phyloP scores from a whole-genome alignment of 257 asterid species.

The Petrea volubilis region DNA sequence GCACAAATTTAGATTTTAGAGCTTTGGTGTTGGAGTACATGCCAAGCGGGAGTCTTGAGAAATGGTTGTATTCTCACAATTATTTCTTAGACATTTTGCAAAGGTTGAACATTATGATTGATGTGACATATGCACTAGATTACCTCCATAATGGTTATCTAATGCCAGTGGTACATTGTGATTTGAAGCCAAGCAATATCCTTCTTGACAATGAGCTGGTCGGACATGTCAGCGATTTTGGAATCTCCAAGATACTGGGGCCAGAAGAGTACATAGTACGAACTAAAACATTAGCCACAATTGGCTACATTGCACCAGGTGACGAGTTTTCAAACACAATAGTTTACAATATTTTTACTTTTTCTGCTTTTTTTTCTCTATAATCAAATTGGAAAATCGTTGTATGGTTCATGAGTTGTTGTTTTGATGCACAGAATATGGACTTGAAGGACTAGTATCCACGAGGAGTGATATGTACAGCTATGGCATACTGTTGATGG shows the following conservation, averaged over 20 bases:
- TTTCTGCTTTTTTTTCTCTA: neutral
- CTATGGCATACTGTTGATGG: constrained; percentile 42
- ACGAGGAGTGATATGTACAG: constrained; percentile 43
- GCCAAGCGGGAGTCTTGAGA: constrained; percentile 29
- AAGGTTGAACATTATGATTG: constrained; percentile 27
- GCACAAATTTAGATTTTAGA: constrained; percentile 18
- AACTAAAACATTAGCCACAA: constrained; percentile 22
- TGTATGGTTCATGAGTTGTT: neutral
- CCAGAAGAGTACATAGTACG: constrained; percentile 10
- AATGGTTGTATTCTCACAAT: constrained; percentile 25
- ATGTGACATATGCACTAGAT: constrained; percentile 30
- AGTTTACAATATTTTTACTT: neutral
- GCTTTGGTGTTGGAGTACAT: constrained; percentile 25
- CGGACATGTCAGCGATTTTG: constrained; percentile 30
- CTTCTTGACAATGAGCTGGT: constrained; percentile 28
- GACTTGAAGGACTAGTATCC: constrained; percentile 44
- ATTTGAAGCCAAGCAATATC: constrained; percentile 42
- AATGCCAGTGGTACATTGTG: constrained; percentile 34
- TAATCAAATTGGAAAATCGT: neutral
- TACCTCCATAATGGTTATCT: constrained; percentile 29
- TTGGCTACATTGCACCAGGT: constrained; percentile 39
- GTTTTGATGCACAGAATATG: constrained; percentile 40
- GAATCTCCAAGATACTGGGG: constrained; percentile 26
- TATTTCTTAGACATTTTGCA: constrained; percentile 14
- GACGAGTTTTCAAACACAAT: neutral